Base-by-base conservation (phyloP, 2,329 filamentous ascomycete species). In the Hymenoscyphus salicellus region DNA sequence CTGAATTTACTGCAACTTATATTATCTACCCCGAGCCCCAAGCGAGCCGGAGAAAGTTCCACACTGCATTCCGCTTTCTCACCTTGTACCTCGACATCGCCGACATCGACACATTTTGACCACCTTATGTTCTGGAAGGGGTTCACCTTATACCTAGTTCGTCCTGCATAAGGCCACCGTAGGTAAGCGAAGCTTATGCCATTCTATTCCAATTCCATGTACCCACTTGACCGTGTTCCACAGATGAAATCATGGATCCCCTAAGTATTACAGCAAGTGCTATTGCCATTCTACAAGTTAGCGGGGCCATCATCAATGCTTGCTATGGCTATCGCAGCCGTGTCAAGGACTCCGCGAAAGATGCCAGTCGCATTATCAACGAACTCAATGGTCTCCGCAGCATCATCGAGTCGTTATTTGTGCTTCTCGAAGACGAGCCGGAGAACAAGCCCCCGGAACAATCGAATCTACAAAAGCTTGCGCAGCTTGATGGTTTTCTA, bases 261-360 rank as follows among this genome's bases (percentile, higher is more conserved):
- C 33, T 60, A 5, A 63, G 43, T 30, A 20, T 41, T 16, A 55
- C 62, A 16, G 62, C 55, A n/a, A 63, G 62, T 41, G 56, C 62
- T 20, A 60, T 63, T 20, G 62, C 62, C 2, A 43, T 63, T 8
- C 43, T 63, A 32, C 56, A 63, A 28, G 28, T 63, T 28, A 63
- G 41, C 17, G 62, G 62, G 16, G 17, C 43, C 7, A 63, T 63
- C 26, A 63, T 63, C 41, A 55, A 6, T 11, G 41, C 55, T n/a
- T 63, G 55, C 23, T 63, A 63, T 52, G n/a, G 36, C 20, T 63
- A 63, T 32, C 56, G 41, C 33, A 43, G 26, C 32, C 41, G 56
- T 33, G 36, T 55, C 11, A 63, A 60, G 30, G 55, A 23, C 30
- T 56, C 61, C 26, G 52, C 61, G 6, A 55, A 60, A 55, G 61